Percentiles rank a stretch among this genome's conserved stretches.
phyloP scores from a whole-genome alignment of 2,329 filamentous ascomycete genomes.

The Venturia effusa region DNA sequence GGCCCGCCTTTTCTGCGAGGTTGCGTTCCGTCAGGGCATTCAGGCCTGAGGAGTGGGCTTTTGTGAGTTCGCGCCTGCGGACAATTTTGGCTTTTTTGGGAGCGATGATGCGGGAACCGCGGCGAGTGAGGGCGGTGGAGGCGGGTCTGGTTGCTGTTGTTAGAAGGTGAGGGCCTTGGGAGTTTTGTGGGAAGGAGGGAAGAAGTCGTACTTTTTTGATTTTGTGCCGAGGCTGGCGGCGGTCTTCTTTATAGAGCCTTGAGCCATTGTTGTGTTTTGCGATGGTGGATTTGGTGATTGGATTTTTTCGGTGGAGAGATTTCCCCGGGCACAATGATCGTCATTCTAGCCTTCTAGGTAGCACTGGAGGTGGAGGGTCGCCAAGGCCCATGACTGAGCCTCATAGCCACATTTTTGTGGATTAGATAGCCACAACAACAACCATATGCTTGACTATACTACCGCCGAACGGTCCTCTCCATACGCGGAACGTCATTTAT shows the following conservation, averaged over 20 bases:
- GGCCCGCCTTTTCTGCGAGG: conserved; percentile 56
- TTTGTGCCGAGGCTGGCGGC: conserved; percentile 21
- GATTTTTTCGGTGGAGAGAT: background rate
- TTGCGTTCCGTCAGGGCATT: conserved; percentile 56
- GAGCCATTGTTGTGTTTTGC: conserved; percentile 28
- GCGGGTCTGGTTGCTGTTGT: conserved; percentile 4
- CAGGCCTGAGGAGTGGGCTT: conserved; percentile 53
- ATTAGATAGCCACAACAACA: no score
- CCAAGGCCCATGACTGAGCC: no score
- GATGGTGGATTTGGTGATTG: background rate
- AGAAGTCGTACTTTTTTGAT: conserved; percentile 26
- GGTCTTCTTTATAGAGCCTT: conserved; percentile 37
- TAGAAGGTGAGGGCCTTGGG: background rate
- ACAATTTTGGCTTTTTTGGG: conserved; percentile 54
- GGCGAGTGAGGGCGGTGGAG: conserved; percentile 33
- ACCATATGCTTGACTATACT: no score
- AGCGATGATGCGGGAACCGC: conserved; percentile 50
- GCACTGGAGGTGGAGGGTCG: no score
- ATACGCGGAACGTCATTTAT: no score
- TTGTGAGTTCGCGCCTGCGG: conserved; percentile 48
- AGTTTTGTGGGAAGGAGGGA: background rate
- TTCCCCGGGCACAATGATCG: no score
- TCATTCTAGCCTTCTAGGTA: no score
- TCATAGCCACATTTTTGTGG: no score
- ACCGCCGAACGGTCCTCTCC: no score